A percentile compares a stretch with the other conserved stretches of the same genome.
Conservation (phyloP, 192 early-diverging fungal species). For the Geranomyces variabilis region DNA sequence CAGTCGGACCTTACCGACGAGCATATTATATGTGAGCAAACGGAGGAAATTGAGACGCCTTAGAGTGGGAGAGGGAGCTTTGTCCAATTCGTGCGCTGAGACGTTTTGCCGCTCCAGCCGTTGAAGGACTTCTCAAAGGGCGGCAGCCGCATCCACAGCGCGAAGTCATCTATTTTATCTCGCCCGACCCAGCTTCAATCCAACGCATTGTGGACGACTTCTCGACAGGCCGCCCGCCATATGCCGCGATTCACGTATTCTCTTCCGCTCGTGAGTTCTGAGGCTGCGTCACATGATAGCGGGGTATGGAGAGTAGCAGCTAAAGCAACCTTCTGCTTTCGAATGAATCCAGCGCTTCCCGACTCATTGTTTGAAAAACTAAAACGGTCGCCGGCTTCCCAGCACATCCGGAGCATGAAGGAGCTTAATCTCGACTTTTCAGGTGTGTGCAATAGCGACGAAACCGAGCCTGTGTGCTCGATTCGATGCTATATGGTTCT, state of each 20-base stretch:
- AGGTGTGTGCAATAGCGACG: slow-evolving; percentile 28
- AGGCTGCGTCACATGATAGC: background rate
- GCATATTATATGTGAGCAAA: slow-evolving; percentile 49
- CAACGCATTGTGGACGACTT: slow-evolving; percentile 59
- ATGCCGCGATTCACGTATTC: slow-evolving; percentile 44
- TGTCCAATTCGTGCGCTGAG: background rate
- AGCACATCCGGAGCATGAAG: slow-evolving; percentile 41
- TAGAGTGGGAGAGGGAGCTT: background rate
- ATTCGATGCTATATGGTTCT: background rate
- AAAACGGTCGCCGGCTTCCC: slow-evolving; percentile 50
- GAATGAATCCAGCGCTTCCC: slow-evolving; percentile 56
- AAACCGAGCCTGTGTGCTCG: no score
- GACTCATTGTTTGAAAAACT: slow-evolving; percentile 69
- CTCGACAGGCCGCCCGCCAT: slow-evolving; percentile 38
- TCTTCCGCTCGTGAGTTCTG: slow-evolving; percentile 24
- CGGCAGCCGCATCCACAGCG: slow-evolving; percentile 56
- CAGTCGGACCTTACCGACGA: slow-evolving; percentile 44
- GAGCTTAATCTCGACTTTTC: slow-evolving; percentile 61
- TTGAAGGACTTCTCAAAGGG: slow-evolving; percentile 53
- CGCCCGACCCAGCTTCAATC: slow-evolving; percentile 49
- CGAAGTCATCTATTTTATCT: slow-evolving; percentile 62
- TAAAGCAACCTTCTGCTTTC: slow-evolving; percentile 16
- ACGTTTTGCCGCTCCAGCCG: slow-evolving; percentile 28
- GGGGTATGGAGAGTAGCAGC: slow-evolving; percentile 5
- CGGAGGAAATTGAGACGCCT: background rate